These are phyloP conservation scores for Fraxinus latifolia DNA, from an alignment of 305 asterid genomes.

Conservation along the genomic window DNA sequence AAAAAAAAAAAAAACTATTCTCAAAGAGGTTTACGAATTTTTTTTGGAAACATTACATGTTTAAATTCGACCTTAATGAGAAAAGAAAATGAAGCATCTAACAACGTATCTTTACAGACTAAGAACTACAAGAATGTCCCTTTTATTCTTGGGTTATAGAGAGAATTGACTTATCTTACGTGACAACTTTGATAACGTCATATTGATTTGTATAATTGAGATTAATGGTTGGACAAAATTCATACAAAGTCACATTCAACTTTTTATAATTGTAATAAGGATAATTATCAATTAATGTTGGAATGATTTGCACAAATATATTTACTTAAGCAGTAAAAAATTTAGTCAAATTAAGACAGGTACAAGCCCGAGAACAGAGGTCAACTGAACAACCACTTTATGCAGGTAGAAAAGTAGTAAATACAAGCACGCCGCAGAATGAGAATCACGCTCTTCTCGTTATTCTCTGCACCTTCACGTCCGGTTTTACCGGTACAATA, in stretches of 20 bases:
- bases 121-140: background rate
- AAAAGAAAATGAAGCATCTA: background rate
- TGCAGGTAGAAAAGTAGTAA: background rate
- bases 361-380: background rate
- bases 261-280: background rate
- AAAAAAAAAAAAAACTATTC: background rate
- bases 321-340: background rate
- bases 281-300: background rate
- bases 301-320: background rate
- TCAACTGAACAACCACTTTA: background rate
- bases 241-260: background rate
- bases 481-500: constrained; percentile 18
- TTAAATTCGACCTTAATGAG: background rate
- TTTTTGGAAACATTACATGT: background rate
- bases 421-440: background rate
- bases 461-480: constrained; percentile 17
- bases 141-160: background rate
- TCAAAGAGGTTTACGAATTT: background rate
- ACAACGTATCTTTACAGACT: background rate
- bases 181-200: background rate
- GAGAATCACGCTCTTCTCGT: background rate
- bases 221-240: background rate
- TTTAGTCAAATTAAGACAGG: background rate
- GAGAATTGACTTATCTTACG: background rate
- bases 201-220: background rate